phyloP scores from a whole-genome alignment of 352 stramenopile species.

The Globisporangium parvum region DNA sequence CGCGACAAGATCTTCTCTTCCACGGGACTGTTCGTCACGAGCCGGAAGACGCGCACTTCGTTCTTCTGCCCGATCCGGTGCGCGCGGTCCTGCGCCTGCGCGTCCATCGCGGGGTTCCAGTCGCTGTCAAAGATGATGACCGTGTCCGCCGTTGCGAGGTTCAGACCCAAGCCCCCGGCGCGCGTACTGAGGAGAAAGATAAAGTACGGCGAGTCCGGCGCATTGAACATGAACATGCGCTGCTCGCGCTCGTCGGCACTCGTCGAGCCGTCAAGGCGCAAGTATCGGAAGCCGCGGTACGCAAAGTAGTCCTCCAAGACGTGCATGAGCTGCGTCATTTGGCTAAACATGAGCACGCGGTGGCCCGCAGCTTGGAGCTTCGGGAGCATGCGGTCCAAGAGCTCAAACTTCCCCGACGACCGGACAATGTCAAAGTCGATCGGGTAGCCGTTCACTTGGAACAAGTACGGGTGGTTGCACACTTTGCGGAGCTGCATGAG shows the following conservation, averaged over 20 bases:
- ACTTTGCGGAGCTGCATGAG: constrained; percentile 87
- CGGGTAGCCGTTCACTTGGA: constrained; percentile 79
- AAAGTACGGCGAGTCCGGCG: constrained; percentile 87
- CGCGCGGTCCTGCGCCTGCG: constrained; percentile 88
- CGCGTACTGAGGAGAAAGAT: constrained; percentile 97
- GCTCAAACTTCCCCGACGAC: constrained; percentile 91
- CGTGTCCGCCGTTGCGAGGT: constrained; percentile 97
- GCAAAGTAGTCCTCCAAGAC: constrained; percentile 89
- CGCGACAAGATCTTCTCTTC: constrained; percentile 85
- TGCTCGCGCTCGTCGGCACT: constrained; percentile 95
- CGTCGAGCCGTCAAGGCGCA: constrained; percentile 95
- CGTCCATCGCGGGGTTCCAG: constrained; percentile 98
- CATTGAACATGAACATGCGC: constrained; percentile 98
- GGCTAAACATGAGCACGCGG: constrained; percentile 88
- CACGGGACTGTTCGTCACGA: constrained; percentile 84
- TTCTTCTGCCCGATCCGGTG: constrained; percentile 92
- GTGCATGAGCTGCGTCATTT: constrained; percentile 90
- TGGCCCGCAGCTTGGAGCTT: constrained; percentile 92
- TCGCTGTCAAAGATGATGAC: constrained; percentile 99
- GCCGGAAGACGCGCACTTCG: constrained; percentile 82
- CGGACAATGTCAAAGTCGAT: constrained; percentile 86
- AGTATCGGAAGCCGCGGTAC: constrained; percentile 91
- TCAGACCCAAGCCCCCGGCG: constrained; percentile 96
- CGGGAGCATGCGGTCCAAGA: constrained; percentile 96
- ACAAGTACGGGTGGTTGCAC: constrained; percentile 88